Percentiles rank a stretch among this genome's conserved stretches.
Conservation (phyloP, 164 flowering plant genomes). For the Berberis thunbergii region DNA sequence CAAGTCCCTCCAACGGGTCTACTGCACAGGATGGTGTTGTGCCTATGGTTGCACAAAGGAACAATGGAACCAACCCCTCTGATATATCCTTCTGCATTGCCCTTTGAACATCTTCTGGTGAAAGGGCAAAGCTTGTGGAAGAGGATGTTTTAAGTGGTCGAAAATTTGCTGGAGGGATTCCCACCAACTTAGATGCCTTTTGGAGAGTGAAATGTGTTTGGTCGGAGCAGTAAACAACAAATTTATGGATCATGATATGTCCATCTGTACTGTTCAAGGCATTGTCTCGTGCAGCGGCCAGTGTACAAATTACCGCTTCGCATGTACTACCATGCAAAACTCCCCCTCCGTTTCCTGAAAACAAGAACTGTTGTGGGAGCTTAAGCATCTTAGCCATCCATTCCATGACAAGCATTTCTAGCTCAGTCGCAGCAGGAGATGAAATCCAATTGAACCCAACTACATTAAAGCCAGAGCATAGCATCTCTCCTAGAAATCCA, state of each 20-base stretch:
- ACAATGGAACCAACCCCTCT: conserved; percentile 7
- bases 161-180: conserved; percentile 10
- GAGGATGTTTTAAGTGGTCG: conserved; percentile 1
- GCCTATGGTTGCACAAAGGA: too few species aligned
- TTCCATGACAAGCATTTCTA: conserved; percentile 44
- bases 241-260: conserved; percentile 4
- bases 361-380: conserved; percentile 36
- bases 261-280: conserved; percentile 4
- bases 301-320: conserved; percentile 13
- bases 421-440: conserved; percentile 32
- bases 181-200: conserved; percentile 16
- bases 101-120: not conserved
- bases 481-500: conserved; percentile 39
- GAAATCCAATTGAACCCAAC: conserved; percentile 52
- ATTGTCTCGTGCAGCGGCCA: conserved; percentile 16
- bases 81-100: conserved; percentile 8
- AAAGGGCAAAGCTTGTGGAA: not conserved
- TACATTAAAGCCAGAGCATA: conserved; percentile 48
- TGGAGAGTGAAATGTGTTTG: conserved; percentile 16
- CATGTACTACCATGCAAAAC: conserved; percentile 15
- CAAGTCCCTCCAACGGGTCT: too few species aligned
- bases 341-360: conserved; percentile 28
- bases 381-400: conserved; percentile 40
- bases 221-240: conserved; percentile 15
- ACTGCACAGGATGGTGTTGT: too few species aligned